Evolutionary conservation across 2,329 filamentous ascomycete species (phyloP), one percentile per base, ranked within the genome.

Genomic region (Davidsoniella virescens): DNA sequence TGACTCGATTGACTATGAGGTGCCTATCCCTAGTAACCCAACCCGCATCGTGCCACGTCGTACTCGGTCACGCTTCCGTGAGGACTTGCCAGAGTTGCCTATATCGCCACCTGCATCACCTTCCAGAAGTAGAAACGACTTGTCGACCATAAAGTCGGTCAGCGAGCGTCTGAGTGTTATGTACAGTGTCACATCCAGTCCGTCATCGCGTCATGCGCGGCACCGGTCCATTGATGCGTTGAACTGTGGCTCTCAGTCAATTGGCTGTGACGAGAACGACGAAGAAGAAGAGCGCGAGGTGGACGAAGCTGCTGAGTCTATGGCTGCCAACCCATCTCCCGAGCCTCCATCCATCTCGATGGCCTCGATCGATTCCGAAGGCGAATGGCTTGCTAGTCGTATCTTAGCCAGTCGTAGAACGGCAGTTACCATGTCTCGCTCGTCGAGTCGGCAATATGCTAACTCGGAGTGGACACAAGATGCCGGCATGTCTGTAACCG

Each of bases 301-400:
- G 2, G 9, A 47, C 3, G 44, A 23, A 7, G 25, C 33, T 14
- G 45, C 46, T 12, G 44, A 48, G n/a, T 29, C 23, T n/a, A 14
- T 49, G 41, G 43, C 43, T 4, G 42, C 37, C 16, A 56, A 58
- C 3, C 58, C 59, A 18, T 79, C 73, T 4, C 78, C 70, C 16
- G 80, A 72, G 56, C 72, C 67, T 36, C 16, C 87, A 59, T 86
- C 87, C 26, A 82, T 88, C 63, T 96, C 90, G 0, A 72, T 96
- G 16, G 92, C 87, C 2, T 95, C 88, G 0, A 86, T 96, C 53
- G 92, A 95, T 60, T 95, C 88, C 0, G 92, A 98, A 67, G 92
- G 77, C 4, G 95, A 88, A 0, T 98, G 92, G 92, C 78, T 98
- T 42, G 92, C 87, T 3, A 87, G 90, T 14, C 80, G 81, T 51